These are phyloP conservation scores for Naganishia onofrii DNA, from an alignment of 768 basidiomycete genomes.

Conservation along the genomic window DNA sequence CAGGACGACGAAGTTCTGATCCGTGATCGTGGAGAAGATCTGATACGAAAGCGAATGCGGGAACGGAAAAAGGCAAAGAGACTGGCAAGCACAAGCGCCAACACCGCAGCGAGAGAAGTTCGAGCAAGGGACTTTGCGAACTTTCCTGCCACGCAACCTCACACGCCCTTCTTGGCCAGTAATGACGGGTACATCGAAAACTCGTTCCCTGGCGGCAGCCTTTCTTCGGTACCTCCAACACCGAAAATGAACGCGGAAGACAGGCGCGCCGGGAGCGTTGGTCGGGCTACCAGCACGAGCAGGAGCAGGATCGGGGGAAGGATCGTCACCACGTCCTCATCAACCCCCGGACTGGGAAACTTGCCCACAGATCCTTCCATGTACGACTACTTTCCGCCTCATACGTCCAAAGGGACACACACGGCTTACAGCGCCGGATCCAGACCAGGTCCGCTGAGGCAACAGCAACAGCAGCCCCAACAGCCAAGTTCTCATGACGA, in stretches of 20 bases:
- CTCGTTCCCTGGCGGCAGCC: conserved; percentile 1
- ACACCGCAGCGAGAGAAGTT: conserved; percentile 18
- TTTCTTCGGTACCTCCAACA: conserved; percentile 8
- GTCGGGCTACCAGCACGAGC: conserved; percentile 8
- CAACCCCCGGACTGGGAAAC: not conserved
- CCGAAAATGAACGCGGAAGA: not conserved
- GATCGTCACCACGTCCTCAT: not conserved
- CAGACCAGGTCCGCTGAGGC: no score
- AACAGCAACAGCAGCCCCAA: not conserved
- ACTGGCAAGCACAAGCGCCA: conserved; percentile 36
- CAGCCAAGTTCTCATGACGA: not conserved
- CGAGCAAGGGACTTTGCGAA: not conserved
- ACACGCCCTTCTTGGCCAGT: not conserved
- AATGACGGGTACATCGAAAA: not conserved
- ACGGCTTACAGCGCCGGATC: not conserved
- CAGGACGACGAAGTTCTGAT: conserved; percentile 20
- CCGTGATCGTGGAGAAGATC: conserved; percentile 53
- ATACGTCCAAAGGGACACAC: not conserved
- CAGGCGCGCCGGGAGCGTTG: not conserved
- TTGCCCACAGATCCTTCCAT: not conserved
- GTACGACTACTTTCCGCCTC: conserved; percentile 6
- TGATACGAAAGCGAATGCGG: conserved; percentile 52
- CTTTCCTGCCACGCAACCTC: not conserved
- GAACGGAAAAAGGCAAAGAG: conserved; percentile 48
- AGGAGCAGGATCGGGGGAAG: not conserved